These are phyloP conservation scores for Trichophyton rubrum DNA, from an alignment of 2,329 filamentous ascomycete species.

Conservation along the genomic window DNA sequence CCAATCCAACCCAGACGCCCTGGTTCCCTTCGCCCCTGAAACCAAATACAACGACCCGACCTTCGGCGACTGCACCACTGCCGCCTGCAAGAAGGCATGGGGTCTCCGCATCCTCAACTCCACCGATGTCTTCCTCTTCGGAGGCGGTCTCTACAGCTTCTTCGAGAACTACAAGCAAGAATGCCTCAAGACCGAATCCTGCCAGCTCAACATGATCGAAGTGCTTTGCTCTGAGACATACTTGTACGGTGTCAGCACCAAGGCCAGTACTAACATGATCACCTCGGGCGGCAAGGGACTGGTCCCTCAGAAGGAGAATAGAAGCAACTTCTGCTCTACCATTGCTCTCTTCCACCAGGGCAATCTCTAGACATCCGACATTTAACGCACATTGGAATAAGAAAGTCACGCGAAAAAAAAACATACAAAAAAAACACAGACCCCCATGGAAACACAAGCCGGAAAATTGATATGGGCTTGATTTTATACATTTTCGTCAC, in stretches of 20 bases:
- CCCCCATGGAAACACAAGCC: background rate
- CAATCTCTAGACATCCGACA: background rate
- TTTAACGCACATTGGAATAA: background rate
- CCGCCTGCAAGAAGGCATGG: slow-evolving; percentile 59
- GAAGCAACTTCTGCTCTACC: slow-evolving; percentile 33
- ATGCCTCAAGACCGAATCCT: slow-evolving; percentile 55
- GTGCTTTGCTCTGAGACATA: slow-evolving; percentile 50
- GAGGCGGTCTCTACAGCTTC: slow-evolving; percentile 68
- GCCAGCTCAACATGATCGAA: slow-evolving; percentile 66
- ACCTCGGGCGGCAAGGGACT: slow-evolving; percentile 31
- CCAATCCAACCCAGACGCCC: slow-evolving; percentile 67
- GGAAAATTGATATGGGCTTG: background rate
- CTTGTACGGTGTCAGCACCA: slow-evolving; percentile 60
- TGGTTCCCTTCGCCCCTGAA: slow-evolving; percentile 37
- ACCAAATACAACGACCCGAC: slow-evolving; percentile 19
- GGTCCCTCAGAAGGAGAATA: slow-evolving; percentile 30
- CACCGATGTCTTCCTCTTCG: slow-evolving; percentile 55
- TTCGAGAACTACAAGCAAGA: slow-evolving; percentile 68
- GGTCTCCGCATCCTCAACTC: slow-evolving; percentile 60
- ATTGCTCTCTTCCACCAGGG: slow-evolving; percentile 32
- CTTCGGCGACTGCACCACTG: slow-evolving; percentile 49
- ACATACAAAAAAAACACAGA: background rate
- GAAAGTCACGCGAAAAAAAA: too few species aligned
- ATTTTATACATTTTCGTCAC: too few species aligned
- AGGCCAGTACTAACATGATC: slow-evolving; percentile 63